Base-by-base conservation (phyloP, 228 moss, liverwort and hornwort species). In the Sphagnum fallax region DNA sequence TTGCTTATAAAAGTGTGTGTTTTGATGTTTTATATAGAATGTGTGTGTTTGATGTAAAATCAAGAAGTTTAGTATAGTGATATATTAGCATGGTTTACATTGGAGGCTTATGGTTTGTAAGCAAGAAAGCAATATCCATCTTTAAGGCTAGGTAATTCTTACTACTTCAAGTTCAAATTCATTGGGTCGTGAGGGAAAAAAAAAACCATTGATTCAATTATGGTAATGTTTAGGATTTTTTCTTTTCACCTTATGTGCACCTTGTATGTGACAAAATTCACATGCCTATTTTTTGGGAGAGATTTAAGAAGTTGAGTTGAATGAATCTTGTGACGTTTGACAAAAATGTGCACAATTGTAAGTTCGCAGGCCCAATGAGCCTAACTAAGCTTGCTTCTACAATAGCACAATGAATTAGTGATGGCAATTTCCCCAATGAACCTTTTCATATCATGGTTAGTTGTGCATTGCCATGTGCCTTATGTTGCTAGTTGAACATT, bases 311-410 rank as follows among this genome's bases (percentile, higher is more conserved):
- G 53, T 53, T 6, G 53, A 11, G 11, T 11, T 16, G 16, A 47
- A 15, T 2, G 16, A 53, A 53, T 11, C 6, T 6, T 11, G 11
- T 6, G 53, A 53, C 8, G 53, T 6, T 53, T 11, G 11, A 53
- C 8, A 6, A 11, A 6, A 11, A 11, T 53, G 16, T 67, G 6
- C 14, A 51, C 53, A 11, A 11, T 6, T 53, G 55, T 6, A 53
- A 12, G 52, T 68, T 60, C 66, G 71, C 98, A 98, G 98, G 98
- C 48, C 89, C 94, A 14, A 94, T 94, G 79, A 98, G 98, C 87
- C 84, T 98, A 72, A 98, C 98, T 50, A 94, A 98, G 82, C 92
- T 98, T 47, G 92, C 94, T 80, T 98, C 98, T 60, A 87, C 86
- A 71, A 93, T 98, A 81, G 87, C 89, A 63, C 90, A 94, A 71